phyloP scores from a whole-genome alignment of 768 basidiomycete species.

The Boletus barrowsii region DNA sequence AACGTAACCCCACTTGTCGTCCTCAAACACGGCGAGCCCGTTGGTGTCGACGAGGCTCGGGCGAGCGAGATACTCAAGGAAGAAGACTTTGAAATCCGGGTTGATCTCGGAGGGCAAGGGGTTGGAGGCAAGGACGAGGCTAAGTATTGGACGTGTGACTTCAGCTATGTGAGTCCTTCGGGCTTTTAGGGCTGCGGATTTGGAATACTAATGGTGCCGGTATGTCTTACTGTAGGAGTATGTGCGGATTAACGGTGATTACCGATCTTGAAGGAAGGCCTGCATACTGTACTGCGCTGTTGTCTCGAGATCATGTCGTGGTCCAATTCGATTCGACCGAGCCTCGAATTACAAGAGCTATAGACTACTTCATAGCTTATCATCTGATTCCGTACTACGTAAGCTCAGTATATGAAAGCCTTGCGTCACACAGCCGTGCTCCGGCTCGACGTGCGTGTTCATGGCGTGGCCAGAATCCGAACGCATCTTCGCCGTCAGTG shows the following conservation, averaged over 20 bases:
- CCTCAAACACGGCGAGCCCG: constrained; percentile 92
- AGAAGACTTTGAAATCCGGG: constrained; percentile 82
- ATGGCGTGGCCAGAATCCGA: constrained; percentile 10
- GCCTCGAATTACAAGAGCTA: no score
- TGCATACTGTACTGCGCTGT: neutral
- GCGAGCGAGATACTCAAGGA: constrained; percentile 78
- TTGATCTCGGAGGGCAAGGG: constrained; percentile 66
- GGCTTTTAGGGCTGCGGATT: neutral
- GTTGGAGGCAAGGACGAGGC: constrained; percentile 66
- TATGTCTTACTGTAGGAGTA: constrained; percentile 63
- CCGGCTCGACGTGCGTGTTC: constrained; percentile 13
- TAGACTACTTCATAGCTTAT: neutral
- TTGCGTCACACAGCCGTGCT: constrained; percentile 4
- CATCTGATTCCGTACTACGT: constrained; percentile 9
- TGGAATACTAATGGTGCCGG: neutral
- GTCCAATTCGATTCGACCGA: no score
- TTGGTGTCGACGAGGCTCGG: constrained; percentile 79
- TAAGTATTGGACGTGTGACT: constrained; percentile 97
- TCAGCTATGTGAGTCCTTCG: constrained; percentile 79
- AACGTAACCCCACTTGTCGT: constrained; percentile 55
- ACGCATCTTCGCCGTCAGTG: neutral
- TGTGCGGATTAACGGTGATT: constrained; percentile 92
- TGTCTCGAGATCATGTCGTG: neutral
- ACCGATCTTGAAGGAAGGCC: constrained; percentile 55
- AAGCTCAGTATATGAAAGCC: constrained; percentile 1